Evolutionary conservation across 805 yeast species (phyloP).

Genomic region (Zygosaccharomyces kombuchaensis): DNA sequence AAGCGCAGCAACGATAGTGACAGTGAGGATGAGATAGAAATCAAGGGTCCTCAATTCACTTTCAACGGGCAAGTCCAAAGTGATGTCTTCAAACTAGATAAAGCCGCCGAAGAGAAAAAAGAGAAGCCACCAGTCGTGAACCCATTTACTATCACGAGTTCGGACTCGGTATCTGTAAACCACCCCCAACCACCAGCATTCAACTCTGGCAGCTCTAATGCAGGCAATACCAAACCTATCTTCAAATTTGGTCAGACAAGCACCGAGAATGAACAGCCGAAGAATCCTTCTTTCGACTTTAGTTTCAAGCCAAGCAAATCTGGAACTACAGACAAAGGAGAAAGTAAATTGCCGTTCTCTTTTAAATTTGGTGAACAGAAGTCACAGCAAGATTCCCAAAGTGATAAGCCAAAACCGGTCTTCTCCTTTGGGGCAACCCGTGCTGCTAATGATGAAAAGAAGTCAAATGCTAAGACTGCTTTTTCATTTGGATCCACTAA

Average conservation of each 20-base stretch:
- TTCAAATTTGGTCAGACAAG: constrained; percentile 25
- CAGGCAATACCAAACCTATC: constrained; percentile 20
- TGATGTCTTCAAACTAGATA: constrained; percentile 35
- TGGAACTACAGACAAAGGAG: constrained; percentile 2
- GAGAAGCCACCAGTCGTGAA: neutral
- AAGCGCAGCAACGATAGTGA: constrained; percentile 28
- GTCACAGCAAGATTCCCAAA: constrained; percentile 3
- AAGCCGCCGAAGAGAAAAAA: constrained; percentile 8
- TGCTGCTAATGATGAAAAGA: constrained; percentile 9
- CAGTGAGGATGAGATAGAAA: constrained; percentile 30
- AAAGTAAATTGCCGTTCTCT: constrained; percentile 13
- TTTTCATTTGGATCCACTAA: constrained; percentile 19
- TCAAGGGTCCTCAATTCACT: constrained; percentile 41
- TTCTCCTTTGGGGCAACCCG: constrained; percentile 22
- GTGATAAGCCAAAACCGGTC: constrained; percentile 19
- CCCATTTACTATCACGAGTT: neutral
- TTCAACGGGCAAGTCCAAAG: constrained; percentile 35
- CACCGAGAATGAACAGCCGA: constrained; percentile 8
- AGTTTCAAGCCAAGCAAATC: constrained; percentile 7
- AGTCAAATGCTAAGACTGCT: constrained; percentile 17
- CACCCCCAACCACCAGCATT: constrained; percentile 7
- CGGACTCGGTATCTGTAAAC: neutral
- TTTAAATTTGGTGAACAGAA: constrained; percentile 9
- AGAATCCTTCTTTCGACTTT: constrained; percentile 9
- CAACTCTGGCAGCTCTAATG: constrained; percentile 5